Evolutionary conservation across 306 rosid genomes (phyloP).

Genomic region (Pyrus communis): DNA sequence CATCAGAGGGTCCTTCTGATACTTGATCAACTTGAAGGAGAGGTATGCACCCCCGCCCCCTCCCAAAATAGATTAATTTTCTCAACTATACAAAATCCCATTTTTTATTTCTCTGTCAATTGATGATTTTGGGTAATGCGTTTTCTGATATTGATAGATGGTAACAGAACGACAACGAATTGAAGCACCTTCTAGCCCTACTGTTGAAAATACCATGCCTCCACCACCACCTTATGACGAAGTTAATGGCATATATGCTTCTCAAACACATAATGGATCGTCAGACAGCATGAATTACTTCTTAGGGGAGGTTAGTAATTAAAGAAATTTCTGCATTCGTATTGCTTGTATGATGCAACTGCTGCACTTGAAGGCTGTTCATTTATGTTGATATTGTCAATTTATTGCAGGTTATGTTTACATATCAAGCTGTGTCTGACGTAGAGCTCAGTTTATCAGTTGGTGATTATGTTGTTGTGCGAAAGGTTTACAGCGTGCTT

Average conservation of each 20-base stretch:
- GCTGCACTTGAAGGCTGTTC: background rate
- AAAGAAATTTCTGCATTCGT: background rate
- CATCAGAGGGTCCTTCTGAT: slow-evolving; percentile 82
- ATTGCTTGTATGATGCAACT: background rate
- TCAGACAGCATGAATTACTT: slow-evolving; percentile 72
- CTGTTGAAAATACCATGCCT: slow-evolving; percentile 54
- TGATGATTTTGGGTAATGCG: slow-evolving; percentile 13
- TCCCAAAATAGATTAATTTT: background rate
- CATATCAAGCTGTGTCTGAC: slow-evolving; percentile 75
- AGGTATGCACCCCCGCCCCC: slow-evolving; percentile 33
- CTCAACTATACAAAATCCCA: background rate
- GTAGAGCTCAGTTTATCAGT: slow-evolving; percentile 75
- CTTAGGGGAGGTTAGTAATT: slow-evolving; percentile 77
- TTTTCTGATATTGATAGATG: slow-evolving; percentile 49
- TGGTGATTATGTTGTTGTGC: slow-evolving; percentile 80
- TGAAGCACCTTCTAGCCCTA: slow-evolving; percentile 81
- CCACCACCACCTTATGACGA: slow-evolving; percentile 94
- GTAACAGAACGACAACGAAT: slow-evolving; percentile 77
- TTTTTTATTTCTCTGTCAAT: slow-evolving; percentile 12
- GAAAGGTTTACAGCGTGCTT: slow-evolving; percentile 55
- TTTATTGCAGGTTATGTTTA: slow-evolving; percentile 60
- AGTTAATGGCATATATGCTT: slow-evolving; percentile 71
- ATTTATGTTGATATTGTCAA: slow-evolving; percentile 4
- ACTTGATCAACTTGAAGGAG: slow-evolving; percentile 93
- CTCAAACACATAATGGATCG: slow-evolving; percentile 58